Evolutionary conservation across 2,329 filamentous ascomycete species (phyloP).

Genomic region (Apiospora marii): DNA sequence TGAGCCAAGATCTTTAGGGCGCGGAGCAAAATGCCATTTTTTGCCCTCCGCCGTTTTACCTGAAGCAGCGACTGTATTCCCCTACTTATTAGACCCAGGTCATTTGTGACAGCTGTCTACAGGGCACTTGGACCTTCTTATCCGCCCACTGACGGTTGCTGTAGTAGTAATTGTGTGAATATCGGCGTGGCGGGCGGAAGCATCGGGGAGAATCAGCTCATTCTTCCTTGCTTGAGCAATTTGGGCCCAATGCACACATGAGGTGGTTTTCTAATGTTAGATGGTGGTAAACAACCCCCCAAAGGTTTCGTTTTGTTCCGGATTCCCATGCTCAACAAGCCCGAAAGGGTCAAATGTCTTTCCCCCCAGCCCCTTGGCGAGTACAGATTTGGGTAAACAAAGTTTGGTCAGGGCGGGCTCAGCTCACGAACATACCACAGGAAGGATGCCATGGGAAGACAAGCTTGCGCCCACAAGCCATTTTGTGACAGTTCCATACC

Average conservation of each 20-base stretch:
- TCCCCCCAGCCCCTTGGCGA: background rate
- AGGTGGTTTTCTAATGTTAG: background rate
- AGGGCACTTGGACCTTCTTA: background rate
- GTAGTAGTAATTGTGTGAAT: background rate
- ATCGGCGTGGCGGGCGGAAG: background rate
- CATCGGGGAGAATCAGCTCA: background rate
- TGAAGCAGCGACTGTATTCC: slow-evolving; percentile 17
- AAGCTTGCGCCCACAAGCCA: background rate
- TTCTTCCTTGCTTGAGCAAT: background rate
- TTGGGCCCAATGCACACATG: background rate
- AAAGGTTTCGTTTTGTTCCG: background rate
- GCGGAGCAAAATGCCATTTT: slow-evolving; percentile 12
- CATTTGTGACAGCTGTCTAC: slow-evolving; percentile 9
- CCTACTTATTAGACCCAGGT: background rate
- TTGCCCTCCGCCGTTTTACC: background rate
- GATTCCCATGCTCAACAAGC: slow-evolving; percentile 1
- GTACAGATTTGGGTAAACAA: slow-evolving; percentile 7
- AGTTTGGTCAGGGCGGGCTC: background rate
- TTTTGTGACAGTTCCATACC: background rate
- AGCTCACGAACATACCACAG: background rate
- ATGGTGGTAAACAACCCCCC: background rate
- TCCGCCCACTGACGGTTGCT: background rate
- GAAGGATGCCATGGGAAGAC: background rate
- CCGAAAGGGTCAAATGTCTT: background rate
- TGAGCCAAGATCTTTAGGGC: slow-evolving; percentile 9